Evolutionary conservation across 441 rosid species (phyloP), one percentile per base, ranked within the genome.

Genomic region (Geranium incanum): DNA sequence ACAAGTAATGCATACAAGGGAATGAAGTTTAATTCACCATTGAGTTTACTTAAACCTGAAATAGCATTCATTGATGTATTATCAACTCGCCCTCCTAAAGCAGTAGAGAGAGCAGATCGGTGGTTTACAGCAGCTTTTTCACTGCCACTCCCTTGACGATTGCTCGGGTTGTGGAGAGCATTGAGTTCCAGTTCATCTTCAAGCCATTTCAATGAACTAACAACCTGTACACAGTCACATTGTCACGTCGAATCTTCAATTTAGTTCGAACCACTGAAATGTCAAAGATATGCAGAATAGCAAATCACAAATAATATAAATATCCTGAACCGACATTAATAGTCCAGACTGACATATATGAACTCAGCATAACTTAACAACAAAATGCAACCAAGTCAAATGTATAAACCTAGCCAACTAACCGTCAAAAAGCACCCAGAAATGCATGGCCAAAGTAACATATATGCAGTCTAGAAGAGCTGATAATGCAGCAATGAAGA

Each of bases 181-280:
- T 91, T 93, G 62, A 95, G 91, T 82, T 95, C 99, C 82, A 95
- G 76, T 84, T 95, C 98, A 81, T 95, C 99, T 87, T 91, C 99
- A 74, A 95, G 98, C 99, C 99, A 95, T 80, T 95, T 95, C 62
- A 95, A 95, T 19, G 98, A 91, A 84, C 98, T 93, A 75, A 93
- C 98, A 73, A 95, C 97, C 99, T 95, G 77, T 62, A 73, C 72
- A 66, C 70, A 62, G 73, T 70, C 70, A 74, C 3, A 72, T 67
- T 67, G 48, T 71, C 74, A 72, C 48, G 59, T 70, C 62, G 66
- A 50, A 62, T 50, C 36, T 37, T 72, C 13, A 23, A 67, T 66
- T 74, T 65, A 37, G 63, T 68, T 43, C 33, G 36, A 72, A 37
- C 41, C 18, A 59, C 66, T 45, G 9, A 50, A 70, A 75, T 16